A percentile compares a stretch with the other conserved stretches of the same genome.
Evolutionary conservation across 192 early-diverging fungal genomes (phyloP).

Genomic region (Coemansia sp.): DNA sequence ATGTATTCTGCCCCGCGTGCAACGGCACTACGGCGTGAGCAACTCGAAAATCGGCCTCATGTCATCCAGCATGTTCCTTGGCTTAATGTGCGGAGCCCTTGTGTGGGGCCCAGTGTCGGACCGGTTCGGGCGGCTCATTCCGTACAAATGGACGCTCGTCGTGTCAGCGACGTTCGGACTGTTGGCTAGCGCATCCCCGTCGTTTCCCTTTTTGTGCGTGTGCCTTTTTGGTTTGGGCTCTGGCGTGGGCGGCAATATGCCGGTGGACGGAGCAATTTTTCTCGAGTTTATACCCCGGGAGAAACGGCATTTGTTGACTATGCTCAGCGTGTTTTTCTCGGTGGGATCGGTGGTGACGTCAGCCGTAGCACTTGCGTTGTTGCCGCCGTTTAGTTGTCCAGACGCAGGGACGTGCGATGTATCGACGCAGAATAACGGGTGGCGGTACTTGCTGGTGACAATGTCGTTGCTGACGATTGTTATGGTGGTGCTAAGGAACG

Average conservation of each 20-base stretch:
- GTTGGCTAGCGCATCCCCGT: conserved; percentile 64
- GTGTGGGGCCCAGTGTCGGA: conserved; percentile 82
- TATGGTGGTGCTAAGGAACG: conserved; percentile 71
- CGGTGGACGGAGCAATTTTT: conserved; percentile 74
- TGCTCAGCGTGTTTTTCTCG: conserved; percentile 84
- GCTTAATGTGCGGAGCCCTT: conserved; percentile 80
- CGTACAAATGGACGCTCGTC: conserved; percentile 75
- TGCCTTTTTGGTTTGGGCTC: conserved; percentile 69
- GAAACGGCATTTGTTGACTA: conserved; percentile 77
- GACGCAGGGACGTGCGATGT: conserved; percentile 56
- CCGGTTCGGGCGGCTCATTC: conserved; percentile 67
- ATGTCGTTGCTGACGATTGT: conserved; percentile 61
- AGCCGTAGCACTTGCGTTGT: conserved; percentile 59
- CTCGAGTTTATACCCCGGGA: conserved; percentile 81
- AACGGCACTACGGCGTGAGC: conserved; percentile 69
- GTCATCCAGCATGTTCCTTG: conserved; percentile 69
- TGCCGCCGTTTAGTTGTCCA: conserved; percentile 71
- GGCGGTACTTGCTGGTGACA: conserved; percentile 73
- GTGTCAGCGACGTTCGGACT: conserved; percentile 72
- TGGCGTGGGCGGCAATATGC: conserved; percentile 70
- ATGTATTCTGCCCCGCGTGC: conserved; percentile 71
- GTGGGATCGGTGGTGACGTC: conserved; percentile 75
- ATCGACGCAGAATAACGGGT: conserved; percentile 68
- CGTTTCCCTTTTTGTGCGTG: conserved; percentile 63
- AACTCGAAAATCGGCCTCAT: conserved; percentile 67